Conservation (phyloP, 805 yeast species). For the Blastobotrys parvus region DNA sequence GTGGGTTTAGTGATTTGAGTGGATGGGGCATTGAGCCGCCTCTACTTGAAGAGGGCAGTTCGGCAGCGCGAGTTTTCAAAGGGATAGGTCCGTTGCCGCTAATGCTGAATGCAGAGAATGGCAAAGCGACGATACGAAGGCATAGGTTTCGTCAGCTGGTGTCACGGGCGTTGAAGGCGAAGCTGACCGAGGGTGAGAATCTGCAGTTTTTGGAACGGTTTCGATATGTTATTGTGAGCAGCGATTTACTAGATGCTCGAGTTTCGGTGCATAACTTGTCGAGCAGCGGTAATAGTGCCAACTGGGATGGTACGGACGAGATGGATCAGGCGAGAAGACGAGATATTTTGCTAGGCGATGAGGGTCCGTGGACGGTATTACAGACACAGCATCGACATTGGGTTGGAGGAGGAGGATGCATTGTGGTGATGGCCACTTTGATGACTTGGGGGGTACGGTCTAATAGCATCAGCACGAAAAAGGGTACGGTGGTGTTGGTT, state of each 20-base stretch:
- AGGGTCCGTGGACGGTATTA: slow-evolving; percentile 15
- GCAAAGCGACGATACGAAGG: slow-evolving; percentile 9
- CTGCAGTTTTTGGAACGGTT: slow-evolving; percentile 41
- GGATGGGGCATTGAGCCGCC: slow-evolving; percentile 2
- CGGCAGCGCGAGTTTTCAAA: not conserved
- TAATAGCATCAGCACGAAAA: not conserved
- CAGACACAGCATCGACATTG: slow-evolving; percentile 16
- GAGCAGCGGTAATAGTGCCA: not conserved
- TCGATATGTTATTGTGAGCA: slow-evolving; percentile 41
- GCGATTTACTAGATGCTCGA: slow-evolving; percentile 39
- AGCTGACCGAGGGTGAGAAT: slow-evolving; percentile 23
- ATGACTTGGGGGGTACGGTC: slow-evolving; percentile 22
- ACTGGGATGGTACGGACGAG: not conserved
- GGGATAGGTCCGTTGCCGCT: slow-evolving; percentile 10
- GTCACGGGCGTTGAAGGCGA: slow-evolving; percentile 20
- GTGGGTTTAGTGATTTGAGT: not conserved
- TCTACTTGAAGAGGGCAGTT: not conserved
- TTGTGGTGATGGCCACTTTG: slow-evolving; percentile 27
- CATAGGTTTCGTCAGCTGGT: slow-evolving; percentile 20
- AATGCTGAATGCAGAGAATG: slow-evolving; percentile 7
- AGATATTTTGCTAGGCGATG: slow-evolving; percentile 16
- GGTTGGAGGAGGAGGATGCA: slow-evolving; percentile 30
- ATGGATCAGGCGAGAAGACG: slow-evolving; percentile 2
- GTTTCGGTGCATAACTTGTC: slow-evolving; percentile 22
- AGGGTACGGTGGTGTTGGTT: slow-evolving; percentile 16